Percentiles rank a stretch among this genome's conserved stretches.
These are phyloP conservation scores for Pseudoturritis turrita DNA, from an alignment of 345 rosid genomes.

Conservation along the genomic window DNA sequence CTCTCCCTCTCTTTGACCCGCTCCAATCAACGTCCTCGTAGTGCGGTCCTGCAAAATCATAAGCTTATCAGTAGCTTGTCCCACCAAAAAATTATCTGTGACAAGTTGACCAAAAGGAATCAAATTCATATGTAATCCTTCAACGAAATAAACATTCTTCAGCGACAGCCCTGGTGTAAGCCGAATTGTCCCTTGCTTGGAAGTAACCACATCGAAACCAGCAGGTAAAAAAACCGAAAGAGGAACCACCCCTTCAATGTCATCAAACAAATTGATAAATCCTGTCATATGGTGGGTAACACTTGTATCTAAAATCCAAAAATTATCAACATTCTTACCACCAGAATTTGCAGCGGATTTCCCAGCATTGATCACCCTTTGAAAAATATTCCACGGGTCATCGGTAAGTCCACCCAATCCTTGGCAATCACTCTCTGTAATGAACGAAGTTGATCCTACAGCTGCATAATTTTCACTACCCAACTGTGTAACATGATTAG, in stretches of 20 bases:
- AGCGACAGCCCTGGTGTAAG: background rate
- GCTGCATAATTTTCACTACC: too few species aligned
- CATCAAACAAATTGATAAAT: background rate
- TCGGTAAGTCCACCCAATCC: background rate
- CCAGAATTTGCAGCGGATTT: background rate
- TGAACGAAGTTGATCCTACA: too few species aligned
- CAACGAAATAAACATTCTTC: background rate
- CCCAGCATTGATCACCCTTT: background rate
- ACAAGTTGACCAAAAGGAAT: background rate
- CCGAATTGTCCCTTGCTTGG: background rate
- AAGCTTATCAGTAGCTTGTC: background rate
- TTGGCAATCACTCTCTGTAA: too few species aligned
- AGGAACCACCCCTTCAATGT: background rate
- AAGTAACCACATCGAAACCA: background rate
- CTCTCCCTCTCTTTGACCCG: background rate
- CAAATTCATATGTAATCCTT: background rate
- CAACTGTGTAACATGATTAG: too few species aligned
- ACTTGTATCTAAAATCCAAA: background rate
- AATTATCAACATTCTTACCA: background rate
- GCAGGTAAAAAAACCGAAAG: background rate
- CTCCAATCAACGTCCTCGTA: background rate
- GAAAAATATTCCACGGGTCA: background rate
- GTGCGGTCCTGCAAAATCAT: background rate
- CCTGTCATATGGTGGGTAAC: background rate
- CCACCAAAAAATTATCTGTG: background rate